Evolutionary conservation across 202 grass and related monocot species (phyloP), one percentile per base, ranked within the genome.

Genomic region (Digitaria exilis): DNA sequence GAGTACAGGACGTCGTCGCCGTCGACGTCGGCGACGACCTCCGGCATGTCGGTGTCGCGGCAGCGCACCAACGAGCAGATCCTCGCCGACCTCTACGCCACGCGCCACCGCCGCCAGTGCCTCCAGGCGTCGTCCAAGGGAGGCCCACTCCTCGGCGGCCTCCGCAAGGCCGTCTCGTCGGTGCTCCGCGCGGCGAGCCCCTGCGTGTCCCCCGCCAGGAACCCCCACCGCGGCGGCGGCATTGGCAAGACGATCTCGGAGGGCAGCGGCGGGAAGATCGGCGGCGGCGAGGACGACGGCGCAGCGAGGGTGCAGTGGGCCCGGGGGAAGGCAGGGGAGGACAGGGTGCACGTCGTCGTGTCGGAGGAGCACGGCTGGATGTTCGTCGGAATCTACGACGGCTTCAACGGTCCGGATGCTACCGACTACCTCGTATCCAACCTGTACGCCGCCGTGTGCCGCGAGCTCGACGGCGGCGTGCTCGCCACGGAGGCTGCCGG

Each of bases 311-410:
- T 88, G 78, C 90, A 98, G 84, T 95, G 95, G 90, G 95, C 95
- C 34, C 90, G 94, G 24, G 95, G 92, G 16, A 95, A 90, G 73
- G 95, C 96, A 3, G 96, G 96, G n/a, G 96, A 98, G 90, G 96
- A 98, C 80, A 50, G 92, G 29, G 83, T 93, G 45, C 92, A 95
- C 69, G 83, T 98, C 11, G 90, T 95, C 5, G 58, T 91, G 59
- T 95, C 92, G 0, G 92, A 95, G 59, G 85, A 98, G 76, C 90
- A 87, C 59, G 82, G 87, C 2, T 91, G 91, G 90, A 80, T 93
- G 34, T 98, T 98, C 75, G 89, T 98, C 39, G 92, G 96, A 32
- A 98, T 98, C 88, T 98, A 98, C 76, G 96, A 98, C 50, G 92
- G 96, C 26, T 98, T 98, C 82, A 95, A 98, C 75, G 96, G 96